A percentile compares a stretch with the other conserved stretches of the same genome.
Conservation (phyloP, 2,329 filamentous ascomycete genomes). For the Ceratocystis colombiana region DNA sequence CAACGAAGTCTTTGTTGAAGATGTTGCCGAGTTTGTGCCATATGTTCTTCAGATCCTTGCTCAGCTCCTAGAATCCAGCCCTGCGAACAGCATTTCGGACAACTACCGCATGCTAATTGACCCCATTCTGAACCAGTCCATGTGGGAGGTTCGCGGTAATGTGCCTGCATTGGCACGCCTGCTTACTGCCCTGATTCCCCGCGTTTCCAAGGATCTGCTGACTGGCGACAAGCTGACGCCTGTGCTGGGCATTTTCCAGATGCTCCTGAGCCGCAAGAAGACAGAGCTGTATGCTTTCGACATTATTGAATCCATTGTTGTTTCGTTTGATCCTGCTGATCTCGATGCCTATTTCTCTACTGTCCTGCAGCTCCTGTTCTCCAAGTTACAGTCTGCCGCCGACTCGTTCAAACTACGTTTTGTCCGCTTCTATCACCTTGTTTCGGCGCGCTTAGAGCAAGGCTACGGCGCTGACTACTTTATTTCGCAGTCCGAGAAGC, state of each 20-base stretch:
- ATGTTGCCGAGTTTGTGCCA: constrained; percentile 87
- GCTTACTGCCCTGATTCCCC: constrained; percentile 71
- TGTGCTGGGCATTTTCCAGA: constrained; percentile 92
- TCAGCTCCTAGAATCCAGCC: constrained; percentile 77
- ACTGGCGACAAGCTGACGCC: constrained; percentile 73
- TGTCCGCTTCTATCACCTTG: constrained; percentile 86
- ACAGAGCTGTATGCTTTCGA: constrained; percentile 85
- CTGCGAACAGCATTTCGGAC: constrained; percentile 63
- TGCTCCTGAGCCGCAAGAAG: constrained; percentile 67
- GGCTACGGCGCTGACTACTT: constrained; percentile 92
- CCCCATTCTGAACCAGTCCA: constrained; percentile 65
- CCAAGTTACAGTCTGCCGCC: constrained; percentile 55
- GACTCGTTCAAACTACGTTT: constrained; percentile 82
- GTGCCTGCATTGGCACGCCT: constrained; percentile 83
- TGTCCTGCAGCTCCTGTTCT: constrained; percentile 74
- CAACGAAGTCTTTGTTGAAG: constrained; percentile 65
- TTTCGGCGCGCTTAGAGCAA: constrained; percentile 65
- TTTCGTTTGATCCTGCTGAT: constrained; percentile 55
- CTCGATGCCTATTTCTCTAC: constrained; percentile 68
- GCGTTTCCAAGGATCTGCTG: constrained; percentile 61
- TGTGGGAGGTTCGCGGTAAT: constrained; percentile 91
- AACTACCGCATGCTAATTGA: constrained; percentile 71
- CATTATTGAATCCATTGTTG: constrained; percentile 70
- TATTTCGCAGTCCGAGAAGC: constrained; percentile 68
- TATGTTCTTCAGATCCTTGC: constrained; percentile 96